Conservation (phyloP, 73 alveolate species). For the Uronychia setigera region DNA sequence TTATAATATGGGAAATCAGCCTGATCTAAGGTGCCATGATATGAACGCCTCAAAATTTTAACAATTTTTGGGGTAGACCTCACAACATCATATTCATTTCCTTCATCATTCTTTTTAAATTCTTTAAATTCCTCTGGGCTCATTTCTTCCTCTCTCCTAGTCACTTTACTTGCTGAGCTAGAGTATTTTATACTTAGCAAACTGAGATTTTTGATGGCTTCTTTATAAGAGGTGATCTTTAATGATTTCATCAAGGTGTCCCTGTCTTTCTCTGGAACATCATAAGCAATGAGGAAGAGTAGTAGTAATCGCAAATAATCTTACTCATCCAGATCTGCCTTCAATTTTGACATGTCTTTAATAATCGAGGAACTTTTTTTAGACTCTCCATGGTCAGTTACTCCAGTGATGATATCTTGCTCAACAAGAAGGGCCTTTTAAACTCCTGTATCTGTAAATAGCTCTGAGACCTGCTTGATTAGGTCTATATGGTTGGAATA, state of each 20-base stretch:
- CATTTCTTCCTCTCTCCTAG: constrained; percentile 10
- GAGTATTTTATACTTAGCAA: not conserved
- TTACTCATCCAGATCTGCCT: constrained; percentile 17
- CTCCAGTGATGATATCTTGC: constrained; percentile 38
- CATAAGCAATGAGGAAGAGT: constrained; percentile 28
- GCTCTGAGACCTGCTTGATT: constrained; percentile 15
- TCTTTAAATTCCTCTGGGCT: constrained; percentile 16
- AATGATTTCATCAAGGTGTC: constrained; percentile 9
- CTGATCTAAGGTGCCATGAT: not conserved
- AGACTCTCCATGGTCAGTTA: constrained; percentile 23
- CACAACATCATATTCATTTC: constrained; percentile 29
- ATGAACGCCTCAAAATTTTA: constrained; percentile 19
- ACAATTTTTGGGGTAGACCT: constrained; percentile 32
- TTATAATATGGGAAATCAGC: constrained; percentile 21
- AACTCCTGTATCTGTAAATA: constrained; percentile 19
- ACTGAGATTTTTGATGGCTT: constrained; percentile 10
- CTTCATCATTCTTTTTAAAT: constrained; percentile 20
- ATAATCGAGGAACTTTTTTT: not conserved
- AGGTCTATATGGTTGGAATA: constrained; percentile 39
- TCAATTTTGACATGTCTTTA: constrained; percentile 21
- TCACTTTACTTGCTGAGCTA: not conserved
- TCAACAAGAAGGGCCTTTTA: constrained; percentile 29
- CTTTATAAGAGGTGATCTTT: not conserved
- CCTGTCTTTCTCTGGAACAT: constrained; percentile 35
- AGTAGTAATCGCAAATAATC: constrained; percentile 31